These are phyloP conservation scores for Chlamydomonas eustigma DNA, from an alignment of 139 green algal genomes.

Conservation along the genomic window DNA sequence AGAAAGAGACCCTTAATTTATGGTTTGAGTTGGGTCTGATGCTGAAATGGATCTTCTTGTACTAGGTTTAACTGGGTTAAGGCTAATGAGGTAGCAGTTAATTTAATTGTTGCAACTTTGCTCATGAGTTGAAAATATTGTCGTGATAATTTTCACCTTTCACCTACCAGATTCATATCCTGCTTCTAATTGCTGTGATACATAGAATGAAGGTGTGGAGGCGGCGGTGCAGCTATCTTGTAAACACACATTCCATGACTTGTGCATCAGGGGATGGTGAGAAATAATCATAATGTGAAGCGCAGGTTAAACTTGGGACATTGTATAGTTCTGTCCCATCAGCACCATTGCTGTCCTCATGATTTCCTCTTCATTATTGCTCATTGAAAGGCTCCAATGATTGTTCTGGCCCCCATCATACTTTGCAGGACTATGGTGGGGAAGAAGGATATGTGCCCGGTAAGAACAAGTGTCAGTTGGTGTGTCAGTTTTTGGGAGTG, in stretches of 20 bases:
- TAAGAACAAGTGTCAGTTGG: too few species aligned
- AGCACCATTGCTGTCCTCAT: not conserved
- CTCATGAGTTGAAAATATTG: not conserved
- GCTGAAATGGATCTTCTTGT: not conserved
- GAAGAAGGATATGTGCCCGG: slow-evolving; percentile 78
- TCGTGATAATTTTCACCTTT: too few species aligned
- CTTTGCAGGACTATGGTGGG: slow-evolving; percentile 80
- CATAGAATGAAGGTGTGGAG: slow-evolving; percentile 22
- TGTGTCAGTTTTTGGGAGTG: too few species aligned
- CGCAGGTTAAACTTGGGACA: not conserved
- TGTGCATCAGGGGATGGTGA: slow-evolving; percentile 83
- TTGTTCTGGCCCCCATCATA: not conserved
- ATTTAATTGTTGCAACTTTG: not conserved
- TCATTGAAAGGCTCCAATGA: not conserved
- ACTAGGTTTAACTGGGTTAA: not conserved
- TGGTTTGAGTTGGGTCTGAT: not conserved
- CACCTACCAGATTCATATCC: too few species aligned
- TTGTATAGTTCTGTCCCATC: not conserved
- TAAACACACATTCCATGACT: slow-evolving; percentile 87
- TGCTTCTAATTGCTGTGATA: not conserved
- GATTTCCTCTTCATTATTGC: not conserved
- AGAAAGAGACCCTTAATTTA: not conserved
- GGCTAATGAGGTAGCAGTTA: not conserved
- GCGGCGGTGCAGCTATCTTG: slow-evolving; percentile 66
- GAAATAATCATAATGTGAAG: not conserved